These are phyloP conservation scores for Botrytis elliptica DNA, from an alignment of 2,329 filamentous ascomycete genomes.

Conservation along the genomic window DNA sequence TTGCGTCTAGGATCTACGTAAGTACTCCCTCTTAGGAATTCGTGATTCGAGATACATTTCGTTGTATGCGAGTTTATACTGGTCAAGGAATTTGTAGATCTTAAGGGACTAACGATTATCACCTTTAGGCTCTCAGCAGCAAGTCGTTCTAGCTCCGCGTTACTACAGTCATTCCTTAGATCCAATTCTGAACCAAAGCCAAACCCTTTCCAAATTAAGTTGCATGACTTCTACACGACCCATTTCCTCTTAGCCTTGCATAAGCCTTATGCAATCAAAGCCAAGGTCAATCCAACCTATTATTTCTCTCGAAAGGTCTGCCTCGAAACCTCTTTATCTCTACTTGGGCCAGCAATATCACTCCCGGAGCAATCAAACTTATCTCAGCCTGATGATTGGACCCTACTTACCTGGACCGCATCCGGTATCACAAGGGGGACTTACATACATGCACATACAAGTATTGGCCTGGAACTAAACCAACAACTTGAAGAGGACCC, in stretches of 20 bases:
- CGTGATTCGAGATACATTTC: background rate
- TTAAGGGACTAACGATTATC: background rate
- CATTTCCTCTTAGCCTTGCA: slow-evolving; percentile 58
- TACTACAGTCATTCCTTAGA: slow-evolving; percentile 12
- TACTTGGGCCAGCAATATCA: slow-evolving; percentile 12
- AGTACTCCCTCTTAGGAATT: slow-evolving; percentile 31
- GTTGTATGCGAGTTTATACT: background rate
- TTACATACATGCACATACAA: slow-evolving; percentile 13
- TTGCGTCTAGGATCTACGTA: slow-evolving; percentile 46
- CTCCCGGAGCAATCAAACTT: background rate
- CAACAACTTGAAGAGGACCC: slow-evolving; percentile 30
- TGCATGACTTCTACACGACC: slow-evolving; percentile 52
- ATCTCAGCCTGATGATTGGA: slow-evolving; percentile 12
- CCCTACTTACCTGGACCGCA: background rate
- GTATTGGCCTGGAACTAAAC: slow-evolving; percentile 11
- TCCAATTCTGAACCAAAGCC: slow-evolving; percentile 6
- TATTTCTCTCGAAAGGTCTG: slow-evolving; percentile 51
- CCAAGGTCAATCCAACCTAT: slow-evolving; percentile 47
- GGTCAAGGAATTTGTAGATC: background rate
- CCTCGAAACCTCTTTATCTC: slow-evolving; percentile 44
- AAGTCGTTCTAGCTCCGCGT: slow-evolving; percentile 9
- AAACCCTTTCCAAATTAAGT: slow-evolving; percentile 40
- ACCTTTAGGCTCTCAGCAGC: background rate
- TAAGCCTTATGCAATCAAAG: slow-evolving; percentile 46
- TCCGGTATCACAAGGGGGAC: background rate